Base-by-base conservation (phyloP, 495 filamentous ascomycete species). In the Penicillium macrosclerotiorum region DNA sequence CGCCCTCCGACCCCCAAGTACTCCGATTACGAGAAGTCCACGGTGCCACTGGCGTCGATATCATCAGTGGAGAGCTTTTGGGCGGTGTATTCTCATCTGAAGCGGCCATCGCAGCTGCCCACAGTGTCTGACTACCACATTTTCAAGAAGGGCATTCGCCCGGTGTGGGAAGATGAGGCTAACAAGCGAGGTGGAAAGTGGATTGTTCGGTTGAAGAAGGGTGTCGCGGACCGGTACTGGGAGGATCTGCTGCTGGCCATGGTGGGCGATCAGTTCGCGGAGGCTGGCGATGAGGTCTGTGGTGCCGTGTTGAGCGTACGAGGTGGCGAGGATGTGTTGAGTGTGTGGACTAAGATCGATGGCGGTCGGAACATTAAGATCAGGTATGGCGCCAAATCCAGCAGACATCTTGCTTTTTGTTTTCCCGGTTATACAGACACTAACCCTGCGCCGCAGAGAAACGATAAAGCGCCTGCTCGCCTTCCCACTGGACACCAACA, bases 81-180 rank as follows among this genome's bases (percentile, higher is more conserved):
- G 83, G 72, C 79, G n/a, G 79, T 95, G 11, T 97, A 96, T 64
- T 75, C 80, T 18, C 92, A 97, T 64, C 76, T 98, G 38, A 95
- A 94, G 64, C 82, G 88, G 13, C 94, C 93, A 2, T 95, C 88
- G 31, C 71, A 79, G 11, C 75, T 98, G 37, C 93, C 93, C 8
- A 84, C 90, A 16, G 93, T 97, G 22, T 96, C 90, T 11, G 93
- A 98, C 62, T 98, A 96, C 63, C 94, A 97, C 64, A 84, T 98
- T 41, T 98, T 98, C 73, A 94, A 93, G 75, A 90, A 94, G 59
- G 94, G 90, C 36, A 90, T 97, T 22, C 83, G 93, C 47, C 93
- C 93, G 27, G 93, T 97, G 60, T 98, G 93, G 93, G 93, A 98
- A 69, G 93, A 98, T 58, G 89, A 95, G 39, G 90, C 92, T 55